Percentiles rank a stretch among this genome's conserved stretches.
These are phyloP conservation scores for Oryza meyeriana DNA, from an alignment of 176 grass and related monocot genomes.

Conservation along the genomic window DNA sequence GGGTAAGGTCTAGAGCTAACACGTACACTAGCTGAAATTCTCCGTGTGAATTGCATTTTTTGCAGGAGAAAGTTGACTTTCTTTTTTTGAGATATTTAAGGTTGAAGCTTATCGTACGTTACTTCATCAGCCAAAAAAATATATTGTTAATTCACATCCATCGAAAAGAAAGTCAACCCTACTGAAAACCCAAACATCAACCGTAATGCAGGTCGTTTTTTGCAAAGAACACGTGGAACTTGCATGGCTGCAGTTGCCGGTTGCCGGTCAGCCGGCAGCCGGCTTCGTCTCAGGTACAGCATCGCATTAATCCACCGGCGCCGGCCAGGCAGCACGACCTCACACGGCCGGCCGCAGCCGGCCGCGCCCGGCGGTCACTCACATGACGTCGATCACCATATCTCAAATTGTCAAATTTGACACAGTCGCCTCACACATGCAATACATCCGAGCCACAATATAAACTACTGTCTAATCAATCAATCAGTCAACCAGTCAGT, in stretches of 20 bases:
- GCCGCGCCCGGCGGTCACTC: background rate
- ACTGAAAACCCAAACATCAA: background rate
- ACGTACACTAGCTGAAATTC: background rate
- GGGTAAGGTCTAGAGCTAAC: background rate
- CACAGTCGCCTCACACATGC: background rate
- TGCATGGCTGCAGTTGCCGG: background rate
- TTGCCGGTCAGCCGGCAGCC: constrained; percentile 28
- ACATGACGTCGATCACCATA: background rate
- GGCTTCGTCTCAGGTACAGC: background rate
- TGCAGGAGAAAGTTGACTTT: background rate
- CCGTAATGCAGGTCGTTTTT: background rate
- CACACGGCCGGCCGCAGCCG: background rate
- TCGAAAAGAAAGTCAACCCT: background rate
- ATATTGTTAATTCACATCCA: background rate
- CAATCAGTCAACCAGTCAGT: background rate
- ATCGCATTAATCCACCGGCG: constrained; percentile 35
- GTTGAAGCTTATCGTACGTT: background rate
- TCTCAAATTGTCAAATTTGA: background rate
- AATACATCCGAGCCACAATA: background rate
- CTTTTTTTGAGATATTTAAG: background rate
- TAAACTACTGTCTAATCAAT: background rate
- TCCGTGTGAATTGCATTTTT: background rate
- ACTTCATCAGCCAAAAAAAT: background rate
- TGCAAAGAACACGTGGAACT: background rate
- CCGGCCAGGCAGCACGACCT: constrained; percentile 34